Base-by-base conservation (phyloP, 495 filamentous ascomycete genomes). In the Stereocaulon alpinum region DNA sequence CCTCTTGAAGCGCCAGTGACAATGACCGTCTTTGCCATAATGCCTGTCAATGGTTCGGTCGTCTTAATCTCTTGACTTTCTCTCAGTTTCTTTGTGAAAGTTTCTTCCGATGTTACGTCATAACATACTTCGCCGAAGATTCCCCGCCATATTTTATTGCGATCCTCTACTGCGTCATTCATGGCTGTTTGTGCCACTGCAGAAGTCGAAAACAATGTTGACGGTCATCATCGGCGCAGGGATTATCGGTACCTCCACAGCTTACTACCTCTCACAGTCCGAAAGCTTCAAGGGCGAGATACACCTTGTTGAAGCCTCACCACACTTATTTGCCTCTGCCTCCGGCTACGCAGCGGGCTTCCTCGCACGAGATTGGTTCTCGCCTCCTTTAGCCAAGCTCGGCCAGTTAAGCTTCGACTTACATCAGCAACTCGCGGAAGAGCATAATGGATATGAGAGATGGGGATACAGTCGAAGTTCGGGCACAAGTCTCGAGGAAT, bases 201-300 rank as follows among this genome's bases (percentile, higher is more conserved):
- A 6, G 20, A 0, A 44, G 12, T 17, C 6, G 9, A 29, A 18
- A 5, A 64, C 66, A 41, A 76, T 76, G 75, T 58, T 73, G 29
- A 91, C 83, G 20, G 80, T 90, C 34, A 90, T 92, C 59, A 69
- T 93, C 49, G 88, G 88, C 51, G 80, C 81, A 52, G 88, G 88
- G 54, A 90, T 93, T 69, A 88, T 93, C 42, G 86, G 86, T 60
- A 69, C 81, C 49, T 85, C 86, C n/a, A 87, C 85, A 27, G 88
- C 87, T 12, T 90, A 86, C 70, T 89, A 88, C 67, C 78, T 89
- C 47, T 80, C 80, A 22, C 70, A 81, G 40, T 73, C 77, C 34
- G 50, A 70, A n/a, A 77, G 77, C 18, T 69, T 73, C 18, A 69
- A 76, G 4, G 71, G 77, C 12, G 73, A 74, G 43, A 84, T 91